Base-by-base conservation (phyloP, 2,329 filamentous ascomycete genomes). In the Fusarium stilboides region DNA sequence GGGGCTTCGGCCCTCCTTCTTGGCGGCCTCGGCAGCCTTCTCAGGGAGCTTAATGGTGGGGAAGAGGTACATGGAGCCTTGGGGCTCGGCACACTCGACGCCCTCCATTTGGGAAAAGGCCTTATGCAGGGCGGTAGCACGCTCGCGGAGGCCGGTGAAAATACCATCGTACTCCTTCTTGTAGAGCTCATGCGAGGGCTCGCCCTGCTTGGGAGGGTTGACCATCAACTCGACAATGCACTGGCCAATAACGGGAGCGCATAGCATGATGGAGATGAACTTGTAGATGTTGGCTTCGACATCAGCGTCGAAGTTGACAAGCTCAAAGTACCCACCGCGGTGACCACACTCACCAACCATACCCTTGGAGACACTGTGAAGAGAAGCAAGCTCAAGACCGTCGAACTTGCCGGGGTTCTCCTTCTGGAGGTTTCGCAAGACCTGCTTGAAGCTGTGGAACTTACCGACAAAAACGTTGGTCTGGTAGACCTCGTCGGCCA, bases 281-380 rank as follows among this genome's bases (percentile, higher is more conserved):
- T 99, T 99, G 89, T 98, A 98, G 80, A 99, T 94, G 84, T 98
- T 91, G 70, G 91, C 93, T 77, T 93, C 91, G 70, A 99, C 96
- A 76, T 92, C 86, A 13, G 88, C 82, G 78, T 97, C 90, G 80
- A 99, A 98, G 73, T 93, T 93, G 62, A 94, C 89, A 59, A 99
- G 90, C 86, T 99, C 96, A 78, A 98, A 98, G 87, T 97, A 99
- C 56, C 96, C 96, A 74, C 95, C 96, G 69, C 96, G 93, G 85
- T 99, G 96, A 53, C 96, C 96, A 80, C 96, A 99, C 85, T 99
- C 96, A 77, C 96, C 96, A 10, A 98, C 93, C 94, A 99, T 98
- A 76, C 96, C 96, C 88, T 99, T 99, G 78, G 94, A 97, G 57
- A 97, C 87, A 75, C 92, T 95, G 86, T 99, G 95, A 71, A 99